Evolutionary conservation across 2,329 filamentous ascomycete species (phyloP).

Genomic region (Fusarium marasasianum): DNA sequence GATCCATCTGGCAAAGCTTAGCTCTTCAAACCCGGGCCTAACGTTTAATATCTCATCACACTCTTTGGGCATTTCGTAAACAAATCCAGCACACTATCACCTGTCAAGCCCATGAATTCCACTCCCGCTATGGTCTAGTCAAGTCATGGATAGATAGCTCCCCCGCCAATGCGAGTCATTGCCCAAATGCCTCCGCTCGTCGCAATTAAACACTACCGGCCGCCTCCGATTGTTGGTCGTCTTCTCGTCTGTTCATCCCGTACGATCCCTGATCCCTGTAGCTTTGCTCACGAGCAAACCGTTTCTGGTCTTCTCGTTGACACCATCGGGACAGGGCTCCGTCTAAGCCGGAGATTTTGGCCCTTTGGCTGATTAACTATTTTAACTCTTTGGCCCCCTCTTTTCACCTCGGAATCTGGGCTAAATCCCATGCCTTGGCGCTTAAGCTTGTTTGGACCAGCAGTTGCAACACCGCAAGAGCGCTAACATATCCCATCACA

Average conservation of each 20-base stretch:
- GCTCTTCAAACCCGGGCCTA: background rate
- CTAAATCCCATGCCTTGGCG: conserved; percentile 42
- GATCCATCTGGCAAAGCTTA: background rate
- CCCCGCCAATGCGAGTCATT: conserved; percentile 45
- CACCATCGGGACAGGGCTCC: conserved; percentile 8
- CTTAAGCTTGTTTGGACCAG: conserved; percentile 37
- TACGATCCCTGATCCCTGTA: conserved; percentile 29
- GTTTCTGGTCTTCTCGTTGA: background rate
- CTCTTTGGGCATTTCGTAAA: background rate
- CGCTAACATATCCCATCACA: conserved; percentile 41
- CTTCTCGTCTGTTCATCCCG: conserved; percentile 20
- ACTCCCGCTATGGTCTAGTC: conserved; percentile 26
- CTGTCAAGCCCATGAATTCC: conserved; percentile 8
- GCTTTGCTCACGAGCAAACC: background rate
- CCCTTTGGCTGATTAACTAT: conserved; percentile 6
- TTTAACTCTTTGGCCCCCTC: conserved; percentile 24
- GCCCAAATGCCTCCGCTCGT: conserved; percentile 16
- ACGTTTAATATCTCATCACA: conserved; percentile 1
- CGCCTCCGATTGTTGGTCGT: conserved; percentile 28
- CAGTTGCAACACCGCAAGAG: conserved; percentile 32
- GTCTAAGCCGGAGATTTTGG: conserved; percentile 24
- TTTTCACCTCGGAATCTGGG: conserved; percentile 35
- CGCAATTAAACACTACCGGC: conserved; percentile 29
- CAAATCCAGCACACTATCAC: conserved; percentile 1
- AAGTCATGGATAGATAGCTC: conserved; percentile 26